A percentile compares a stretch with the other conserved stretches of the same genome.
Conservation (phyloP, 1,284 basidiomycete genomes). For the Cryptococcus hybrid region DNA sequence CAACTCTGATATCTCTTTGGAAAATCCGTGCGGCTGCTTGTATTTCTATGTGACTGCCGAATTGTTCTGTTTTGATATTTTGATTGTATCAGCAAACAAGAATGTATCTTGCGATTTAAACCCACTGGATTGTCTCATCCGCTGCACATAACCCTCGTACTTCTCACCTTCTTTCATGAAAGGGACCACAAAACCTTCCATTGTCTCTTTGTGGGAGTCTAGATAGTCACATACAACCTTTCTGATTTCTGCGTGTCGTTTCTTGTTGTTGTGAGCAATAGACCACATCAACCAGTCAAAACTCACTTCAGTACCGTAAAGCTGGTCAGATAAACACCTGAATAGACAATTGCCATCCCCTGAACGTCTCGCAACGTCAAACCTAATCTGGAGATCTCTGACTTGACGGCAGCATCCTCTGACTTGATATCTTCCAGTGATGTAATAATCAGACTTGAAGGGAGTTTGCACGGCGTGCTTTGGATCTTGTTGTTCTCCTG, state of each 20-base stretch:
- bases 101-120: background rate
- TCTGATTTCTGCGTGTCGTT: slow-evolving; percentile 37
- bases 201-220: slow-evolving; percentile 27
- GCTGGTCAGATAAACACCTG: slow-evolving; percentile 39
- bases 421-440: slow-evolving; percentile 14
- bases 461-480: slow-evolving; percentile 13
- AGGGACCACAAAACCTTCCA: slow-evolving; percentile 35
- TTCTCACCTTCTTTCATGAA: slow-evolving; percentile 37
- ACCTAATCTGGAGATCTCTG: slow-evolving; percentile 25
- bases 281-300: background rate
- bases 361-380: slow-evolving; percentile 39
- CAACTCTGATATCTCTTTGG: slow-evolving; percentile 37
- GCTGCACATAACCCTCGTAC: slow-evolving; percentile 35
- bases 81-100: background rate
- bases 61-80: slow-evolving; percentile 22
- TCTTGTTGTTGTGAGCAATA: slow-evolving; percentile 6
- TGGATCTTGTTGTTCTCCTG: slow-evolving; percentile 12
- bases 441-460: slow-evolving; percentile 13
- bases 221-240: slow-evolving; percentile 43
- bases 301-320: slow-evolving; percentile 33
- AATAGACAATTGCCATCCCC: slow-evolving; percentile 48
- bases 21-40: slow-evolving; percentile 41
- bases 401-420: slow-evolving; percentile 13
- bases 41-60: slow-evolving; percentile 43
- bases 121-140: slow-evolving; percentile 40